These are phyloP conservation scores for Penicillium chermesinum DNA, from an alignment of 495 filamentous ascomycete genomes.

Conservation along the genomic window DNA sequence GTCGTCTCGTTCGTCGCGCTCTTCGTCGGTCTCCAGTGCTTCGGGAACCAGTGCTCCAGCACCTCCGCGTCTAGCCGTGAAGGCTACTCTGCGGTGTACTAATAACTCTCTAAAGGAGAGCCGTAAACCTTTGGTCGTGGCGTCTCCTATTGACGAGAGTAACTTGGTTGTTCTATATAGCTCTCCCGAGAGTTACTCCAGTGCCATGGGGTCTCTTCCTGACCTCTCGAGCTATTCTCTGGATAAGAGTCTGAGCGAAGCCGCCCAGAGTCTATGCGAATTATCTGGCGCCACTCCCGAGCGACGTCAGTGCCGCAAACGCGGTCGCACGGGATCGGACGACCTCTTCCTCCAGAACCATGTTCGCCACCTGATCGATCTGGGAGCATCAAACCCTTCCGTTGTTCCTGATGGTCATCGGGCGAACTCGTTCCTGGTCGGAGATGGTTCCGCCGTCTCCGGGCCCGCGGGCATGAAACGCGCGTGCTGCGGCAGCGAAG, in stretches of 20 bases:
- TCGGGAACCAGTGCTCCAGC: conserved; percentile 60
- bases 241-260: conserved; percentile 41
- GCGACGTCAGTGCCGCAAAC: conserved; percentile 51
- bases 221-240: conserved; percentile 50
- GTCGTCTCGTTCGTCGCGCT: conserved; percentile 59
- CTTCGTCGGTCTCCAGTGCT: conserved; percentile 68
- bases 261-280: conserved; percentile 66
- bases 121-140: conserved; percentile 36
- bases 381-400: conserved; percentile 23
- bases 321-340: conserved; percentile 63
- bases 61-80: conserved; percentile 65
- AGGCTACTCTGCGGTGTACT: conserved; percentile 78
- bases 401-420: conserved; percentile 38
- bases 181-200: conserved; percentile 58
- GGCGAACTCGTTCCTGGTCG: conserved; percentile 35
- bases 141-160: conserved; percentile 46
- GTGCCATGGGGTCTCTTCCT: conserved; percentile 42
- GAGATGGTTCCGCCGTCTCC: conserved; percentile 20
- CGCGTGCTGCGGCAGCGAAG: conserved; percentile 44
- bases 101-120: conserved; percentile 47
- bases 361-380: conserved; percentile 55
- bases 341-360: conserved; percentile 66
- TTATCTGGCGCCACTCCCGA: conserved; percentile 44
- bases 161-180: conserved; percentile 44
- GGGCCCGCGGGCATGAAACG: conserved; percentile 44